Conservation (phyloP, 2,329 filamentous ascomycete genomes). For the Rhytidhysteron rufulum region DNA sequence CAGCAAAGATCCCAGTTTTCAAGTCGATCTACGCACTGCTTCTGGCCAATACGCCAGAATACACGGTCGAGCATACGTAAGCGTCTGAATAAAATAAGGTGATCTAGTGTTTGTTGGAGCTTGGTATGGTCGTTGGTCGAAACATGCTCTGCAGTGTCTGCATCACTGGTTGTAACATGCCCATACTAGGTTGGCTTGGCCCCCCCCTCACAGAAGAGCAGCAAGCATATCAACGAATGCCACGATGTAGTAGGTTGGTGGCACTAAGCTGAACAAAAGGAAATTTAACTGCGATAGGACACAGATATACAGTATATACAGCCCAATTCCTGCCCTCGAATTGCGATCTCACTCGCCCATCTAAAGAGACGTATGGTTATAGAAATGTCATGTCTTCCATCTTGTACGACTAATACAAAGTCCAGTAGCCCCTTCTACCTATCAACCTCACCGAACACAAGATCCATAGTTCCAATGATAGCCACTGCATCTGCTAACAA, state of each 20-base stretch:
- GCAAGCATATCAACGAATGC: no score
- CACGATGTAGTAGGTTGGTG: not conserved
- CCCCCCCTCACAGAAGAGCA: no score
- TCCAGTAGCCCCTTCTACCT: slow-evolving; percentile 8
- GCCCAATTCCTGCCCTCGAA: not conserved
- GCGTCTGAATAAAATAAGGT: no score
- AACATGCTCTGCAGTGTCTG: no score
- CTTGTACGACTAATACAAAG: no score
- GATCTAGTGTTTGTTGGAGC: not conserved
- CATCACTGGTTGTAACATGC: no score
- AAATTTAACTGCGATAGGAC: not conserved
- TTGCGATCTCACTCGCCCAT: not conserved
- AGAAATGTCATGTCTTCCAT: no score
- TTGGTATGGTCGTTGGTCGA: no score
- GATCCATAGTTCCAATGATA: slow-evolving; percentile 64
- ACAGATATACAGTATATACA: slow-evolving; percentile 5
- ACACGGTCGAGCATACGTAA: not conserved
- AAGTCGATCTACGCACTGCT: no score
- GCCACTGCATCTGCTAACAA: slow-evolving; percentile 94
- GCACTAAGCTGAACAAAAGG: not conserved
- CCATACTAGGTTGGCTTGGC: no score
- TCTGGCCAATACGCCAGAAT: not conserved
- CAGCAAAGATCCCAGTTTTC: not conserved
- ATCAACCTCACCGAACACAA: slow-evolving; percentile 35
- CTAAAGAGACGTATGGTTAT: not conserved